Evolutionary conservation across 164 flowering plant genomes (phyloP).

Genomic region (Chloranthus sessilifolius): DNA sequence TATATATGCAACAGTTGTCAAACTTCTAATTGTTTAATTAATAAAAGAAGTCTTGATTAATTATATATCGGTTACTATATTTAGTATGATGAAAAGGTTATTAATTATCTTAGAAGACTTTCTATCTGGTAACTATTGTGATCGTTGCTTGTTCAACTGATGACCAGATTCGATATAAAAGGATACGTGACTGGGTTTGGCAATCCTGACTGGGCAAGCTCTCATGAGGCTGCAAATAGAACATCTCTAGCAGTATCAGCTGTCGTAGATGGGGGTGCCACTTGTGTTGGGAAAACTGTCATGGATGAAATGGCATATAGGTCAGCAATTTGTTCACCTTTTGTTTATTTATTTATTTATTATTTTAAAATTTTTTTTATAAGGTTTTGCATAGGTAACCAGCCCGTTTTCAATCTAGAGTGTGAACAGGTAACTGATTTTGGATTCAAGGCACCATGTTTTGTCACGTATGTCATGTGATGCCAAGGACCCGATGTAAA

Average conservation of each 20-base stretch:
- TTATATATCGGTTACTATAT: no score
- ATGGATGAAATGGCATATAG: slow-evolving; percentile 78
- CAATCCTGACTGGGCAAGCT: slow-evolving; percentile 77
- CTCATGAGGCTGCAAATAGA: slow-evolving; percentile 64
- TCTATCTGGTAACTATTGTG: background rate
- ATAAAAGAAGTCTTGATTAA: no score
- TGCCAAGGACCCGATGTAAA: no score
- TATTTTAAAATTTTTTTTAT: no score
- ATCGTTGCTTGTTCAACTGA: slow-evolving; percentile 11
- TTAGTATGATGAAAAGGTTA: no score
- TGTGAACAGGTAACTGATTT: no score
- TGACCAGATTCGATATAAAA: slow-evolving; percentile 76
- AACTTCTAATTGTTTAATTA: no score
- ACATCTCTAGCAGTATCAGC: slow-evolving; percentile 60
- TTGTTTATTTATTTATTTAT: background rate
- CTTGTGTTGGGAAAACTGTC: slow-evolving; percentile 82
- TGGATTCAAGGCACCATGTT: no score
- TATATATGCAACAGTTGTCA: no score
- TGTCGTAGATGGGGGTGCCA: slow-evolving; percentile 88
- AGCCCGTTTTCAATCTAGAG: no score
- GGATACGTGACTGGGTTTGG: slow-evolving; percentile 92
- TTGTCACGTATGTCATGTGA: no score
- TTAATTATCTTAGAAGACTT: background rate
- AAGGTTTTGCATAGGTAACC: no score
- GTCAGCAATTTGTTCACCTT: slow-evolving; percentile 27